phyloP scores from a whole-genome alignment of 495 filamentous ascomycete species.

The Tuber aestivum region DNA sequence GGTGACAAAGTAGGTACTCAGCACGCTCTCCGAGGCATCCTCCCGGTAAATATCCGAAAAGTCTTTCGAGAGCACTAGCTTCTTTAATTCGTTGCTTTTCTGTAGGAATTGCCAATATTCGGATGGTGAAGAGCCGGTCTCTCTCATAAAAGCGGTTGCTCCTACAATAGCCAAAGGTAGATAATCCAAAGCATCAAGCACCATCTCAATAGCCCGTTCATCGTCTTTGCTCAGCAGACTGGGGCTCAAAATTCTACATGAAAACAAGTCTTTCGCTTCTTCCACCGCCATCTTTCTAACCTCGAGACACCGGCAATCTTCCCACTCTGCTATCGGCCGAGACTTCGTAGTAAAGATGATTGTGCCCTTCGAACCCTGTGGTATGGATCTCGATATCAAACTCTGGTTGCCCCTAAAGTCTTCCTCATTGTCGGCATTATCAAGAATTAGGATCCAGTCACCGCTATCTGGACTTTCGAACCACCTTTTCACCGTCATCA shows the following conservation, averaged over 20 bases:
- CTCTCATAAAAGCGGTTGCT: constrained; percentile 10
- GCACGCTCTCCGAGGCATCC: constrained; percentile 41
- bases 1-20: constrained; percentile 48
- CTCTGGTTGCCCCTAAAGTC: constrained; percentile 4
- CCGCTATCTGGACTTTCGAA: constrained; percentile 18
- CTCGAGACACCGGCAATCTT: neutral
- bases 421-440: constrained; percentile 43
- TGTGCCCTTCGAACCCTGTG: constrained; percentile 19
- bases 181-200: constrained; percentile 15
- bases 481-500: constrained; percentile 9
- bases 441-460: constrained; percentile 43
- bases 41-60: constrained; percentile 36
- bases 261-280: neutral
- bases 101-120: neutral
- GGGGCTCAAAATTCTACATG: neutral
- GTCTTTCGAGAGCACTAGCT: constrained; percentile 16
- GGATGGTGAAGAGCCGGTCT: neutral
- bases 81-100: neutral
- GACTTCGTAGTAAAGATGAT: constrained; percentile 16
- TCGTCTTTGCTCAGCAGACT: neutral
- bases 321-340: constrained; percentile 5
- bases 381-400: constrained; percentile 18
- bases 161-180: constrained; percentile 27
- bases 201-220: constrained; percentile 9
- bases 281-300: constrained; percentile 1